These are phyloP conservation scores for Rhizoctonia solani DNA, from an alignment of 1,284 basidiomycete species.

Conservation along the genomic window DNA sequence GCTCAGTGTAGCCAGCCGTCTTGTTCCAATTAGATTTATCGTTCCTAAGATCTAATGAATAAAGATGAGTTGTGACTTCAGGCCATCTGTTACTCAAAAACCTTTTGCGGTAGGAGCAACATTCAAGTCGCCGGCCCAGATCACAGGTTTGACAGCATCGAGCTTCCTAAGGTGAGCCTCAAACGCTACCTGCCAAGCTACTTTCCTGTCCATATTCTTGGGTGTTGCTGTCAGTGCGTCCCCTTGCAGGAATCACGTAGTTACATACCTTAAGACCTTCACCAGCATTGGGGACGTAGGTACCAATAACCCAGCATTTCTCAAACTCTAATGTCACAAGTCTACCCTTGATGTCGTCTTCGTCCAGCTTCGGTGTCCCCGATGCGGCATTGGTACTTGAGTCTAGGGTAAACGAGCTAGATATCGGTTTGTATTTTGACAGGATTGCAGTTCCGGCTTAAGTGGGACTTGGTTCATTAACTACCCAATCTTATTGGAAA, in stretches of 20 bases:
- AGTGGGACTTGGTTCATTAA: no score
- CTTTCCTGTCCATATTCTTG: slow-evolving; percentile 73
- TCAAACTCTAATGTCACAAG: slow-evolving; percentile 81
- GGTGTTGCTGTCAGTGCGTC: no score
- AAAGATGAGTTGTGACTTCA: not conserved
- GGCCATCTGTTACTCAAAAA: slow-evolving; percentile 42
- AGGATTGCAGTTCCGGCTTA: slow-evolving; percentile 85
- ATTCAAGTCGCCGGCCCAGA: slow-evolving; percentile 90
- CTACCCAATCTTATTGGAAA: no score
- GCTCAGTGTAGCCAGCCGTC: slow-evolving; percentile 76
- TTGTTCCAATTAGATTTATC: slow-evolving; percentile 78
- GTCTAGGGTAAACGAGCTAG: slow-evolving; percentile 60
- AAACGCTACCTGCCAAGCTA: slow-evolving; percentile 77
- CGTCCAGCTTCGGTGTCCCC: slow-evolving; percentile 64
- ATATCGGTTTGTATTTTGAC: slow-evolving; percentile 73
- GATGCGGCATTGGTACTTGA: slow-evolving; percentile 46
- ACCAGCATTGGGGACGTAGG: slow-evolving; percentile 90
- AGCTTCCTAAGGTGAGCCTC: slow-evolving; percentile 70
- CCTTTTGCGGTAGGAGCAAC: slow-evolving; percentile 78
- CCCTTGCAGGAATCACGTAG: no score
- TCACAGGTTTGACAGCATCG: slow-evolving; percentile 78
- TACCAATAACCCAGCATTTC: slow-evolving; percentile 71
- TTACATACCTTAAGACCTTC: slow-evolving; percentile 68
- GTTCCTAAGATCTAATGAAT: slow-evolving; percentile 61
- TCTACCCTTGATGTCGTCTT: slow-evolving; percentile 64